Conservation (phyloP, 2,329 filamentous ascomycete genomes). For the Clonostachys chloroleuca region DNA sequence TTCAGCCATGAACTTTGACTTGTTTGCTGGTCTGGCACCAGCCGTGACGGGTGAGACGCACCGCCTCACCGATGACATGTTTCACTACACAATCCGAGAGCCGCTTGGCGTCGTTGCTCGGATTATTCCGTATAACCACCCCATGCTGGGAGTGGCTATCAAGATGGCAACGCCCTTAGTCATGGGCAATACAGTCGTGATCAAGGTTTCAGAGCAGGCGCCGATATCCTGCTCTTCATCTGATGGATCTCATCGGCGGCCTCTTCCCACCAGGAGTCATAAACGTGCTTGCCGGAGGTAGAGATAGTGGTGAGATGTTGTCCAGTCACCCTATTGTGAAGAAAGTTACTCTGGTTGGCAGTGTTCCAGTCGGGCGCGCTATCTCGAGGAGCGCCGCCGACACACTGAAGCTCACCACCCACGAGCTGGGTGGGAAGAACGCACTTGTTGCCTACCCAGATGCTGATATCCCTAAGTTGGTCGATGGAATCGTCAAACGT, state of each 20-base stretch:
- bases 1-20: too few species aligned
- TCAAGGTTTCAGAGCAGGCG: conserved; percentile 60
- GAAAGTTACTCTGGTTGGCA: conserved; percentile 71
- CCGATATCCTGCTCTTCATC: conserved; percentile 53
- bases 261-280: conserved; percentile 71
- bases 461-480: conserved; percentile 34
- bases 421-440: conserved; percentile 56
- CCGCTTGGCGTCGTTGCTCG: conserved; percentile 64
- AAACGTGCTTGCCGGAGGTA: conserved; percentile 66
- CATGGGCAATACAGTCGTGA: conserved; percentile 53
- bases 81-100: conserved; percentile 65
- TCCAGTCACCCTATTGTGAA: conserved; percentile 59
- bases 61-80: conserved; percentile 52
- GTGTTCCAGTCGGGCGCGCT: conserved; percentile 58
- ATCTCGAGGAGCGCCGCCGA: conserved; percentile 64
- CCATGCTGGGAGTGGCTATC: conserved; percentile 66
- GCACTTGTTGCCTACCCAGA: conserved; percentile 54
- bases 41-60: conserved; percentile 43
- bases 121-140: conserved; percentile 74
- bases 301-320: conserved; percentile 59
- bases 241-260: conserved; percentile 60
- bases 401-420: conserved; percentile 53
- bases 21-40: too few species aligned
- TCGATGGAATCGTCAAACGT: conserved; percentile 52
- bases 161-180: conserved; percentile 65